Evolutionary conservation across 805 yeast species (phyloP).

Genomic region (Debaryomyces prosopidis): DNA sequence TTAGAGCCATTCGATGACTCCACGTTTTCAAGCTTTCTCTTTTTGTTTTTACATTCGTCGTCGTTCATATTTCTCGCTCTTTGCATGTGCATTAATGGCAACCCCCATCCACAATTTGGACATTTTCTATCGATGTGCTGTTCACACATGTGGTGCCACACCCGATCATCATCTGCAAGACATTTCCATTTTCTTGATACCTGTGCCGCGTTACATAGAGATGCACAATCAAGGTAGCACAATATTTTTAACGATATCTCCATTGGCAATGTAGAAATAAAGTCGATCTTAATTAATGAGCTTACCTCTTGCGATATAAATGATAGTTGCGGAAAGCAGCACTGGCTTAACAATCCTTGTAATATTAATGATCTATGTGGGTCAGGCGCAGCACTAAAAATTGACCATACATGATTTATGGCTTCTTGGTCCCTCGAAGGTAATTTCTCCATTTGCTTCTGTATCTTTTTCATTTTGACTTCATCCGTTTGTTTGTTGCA

Average conservation of each 20-base stretch:
- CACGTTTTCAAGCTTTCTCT: constrained; percentile 14
- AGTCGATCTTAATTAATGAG: constrained; percentile 82
- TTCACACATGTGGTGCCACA: constrained; percentile 98
- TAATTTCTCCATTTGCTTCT: constrained; percentile 54
- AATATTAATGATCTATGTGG: constrained; percentile 73
- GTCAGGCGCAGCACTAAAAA: constrained; percentile 72
- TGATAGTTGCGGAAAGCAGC: constrained; percentile 95
- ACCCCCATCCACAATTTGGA: constrained; percentile 98
- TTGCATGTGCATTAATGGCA: constrained; percentile 90
- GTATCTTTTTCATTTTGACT: constrained; percentile 62
- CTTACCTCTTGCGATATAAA: constrained; percentile 78
- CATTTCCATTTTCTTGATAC: constrained; percentile 85
- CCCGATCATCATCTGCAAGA: constrained; percentile 93
- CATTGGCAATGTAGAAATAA: constrained; percentile 78
- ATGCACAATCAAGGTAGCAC: constrained; percentile 87
- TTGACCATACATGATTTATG: constrained; percentile 80
- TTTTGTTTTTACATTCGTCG: constrained; percentile 14
- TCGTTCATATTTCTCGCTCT: constrained; percentile 52
- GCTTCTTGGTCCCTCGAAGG: constrained; percentile 75
- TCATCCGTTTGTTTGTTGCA: constrained; percentile 71
- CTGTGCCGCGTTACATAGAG: constrained; percentile 92
- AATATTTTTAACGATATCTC: constrained; percentile 84
- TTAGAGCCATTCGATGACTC: constrained; percentile 14
- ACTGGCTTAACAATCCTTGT: constrained; percentile 81
- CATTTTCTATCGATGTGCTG: constrained; percentile 97